Base-by-base conservation (phyloP, 805 yeast species). In the Schwanniomyces sp. region DNA sequence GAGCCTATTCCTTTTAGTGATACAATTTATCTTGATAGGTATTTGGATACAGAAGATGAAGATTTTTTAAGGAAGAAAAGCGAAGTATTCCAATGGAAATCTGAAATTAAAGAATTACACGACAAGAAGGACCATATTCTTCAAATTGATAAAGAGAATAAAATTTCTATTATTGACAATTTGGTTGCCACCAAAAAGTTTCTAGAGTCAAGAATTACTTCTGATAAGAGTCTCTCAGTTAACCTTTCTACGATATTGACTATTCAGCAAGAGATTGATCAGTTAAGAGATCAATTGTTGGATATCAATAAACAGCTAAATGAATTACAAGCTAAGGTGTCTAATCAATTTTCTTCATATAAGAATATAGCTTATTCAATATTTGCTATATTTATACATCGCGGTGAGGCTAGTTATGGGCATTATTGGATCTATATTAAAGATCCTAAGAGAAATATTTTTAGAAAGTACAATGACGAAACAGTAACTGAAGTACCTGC, bases 351-450 rank as follows among this genome's bases (percentile, higher is more conserved):
- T 61, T 73, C 74, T 16, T 72, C 74, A 7, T 80, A 86, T 67
- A 78, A 75, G 43, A 67, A 75, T 42, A 76, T 85, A 26, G 96
- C 91, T 0, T 94, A 92, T 66, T 77, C 88, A 0, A 75, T 94
- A 10, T 92, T 91, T 70, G 96, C 98, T 0, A 84, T 92, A 6
- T 94, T 94, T 61, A 90, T 94, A 41, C 99, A 94, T 64, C 75
- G 97, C 43, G 99, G 99, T 6, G 95, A 91, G 58, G 98, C 97
- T 0, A 84, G 90, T 44, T 92, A 88, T 61, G 99, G 99, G 2
- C 99, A 94, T 66, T 94, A 94, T 66, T 94, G 98, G 97, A 81
- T 92, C 14, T 94, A 92, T 62, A 91, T 94, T 52, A 82, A 80
- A 49, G 98, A 94, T 65, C 80, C 83, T 2, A 77, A 77, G 52